Evolutionary conservation across 495 filamentous ascomycete genomes (phyloP), one percentile per base, ranked within the genome.

Genomic region (Acidomyces sp.): DNA sequence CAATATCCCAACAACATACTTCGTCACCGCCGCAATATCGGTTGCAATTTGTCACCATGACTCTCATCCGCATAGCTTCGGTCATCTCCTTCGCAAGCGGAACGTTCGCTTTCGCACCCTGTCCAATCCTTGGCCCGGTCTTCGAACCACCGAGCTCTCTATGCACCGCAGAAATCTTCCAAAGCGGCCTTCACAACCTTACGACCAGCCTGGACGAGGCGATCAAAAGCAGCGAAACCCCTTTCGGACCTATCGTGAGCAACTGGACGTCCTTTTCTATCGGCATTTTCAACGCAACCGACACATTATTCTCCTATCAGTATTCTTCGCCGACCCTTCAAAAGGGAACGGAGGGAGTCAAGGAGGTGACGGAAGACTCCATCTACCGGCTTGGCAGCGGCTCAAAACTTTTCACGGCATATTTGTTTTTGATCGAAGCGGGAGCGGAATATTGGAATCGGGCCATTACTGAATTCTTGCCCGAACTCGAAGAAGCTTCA

Each of bases 391-490:
- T 69, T 26, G 67, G 64, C 10, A 71, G 69, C 33, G 56, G 70
- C 6, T 66, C 65, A 7, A 71, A 72, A 48, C 49, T 71, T 0
- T 61, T 68, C 23, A 66, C 65, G 0, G 61, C 67, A 1, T 58
- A 70, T 31, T 48, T 62, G 0, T 62, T 66, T 12, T 54, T 78
- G 21, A 39, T 63, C 10, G 49, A 57, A 49, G 66, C 58, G 41
- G 64, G 53, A 22, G 65, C 57, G 34, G 55, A 16, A 23, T 55
- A 53, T 37, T 68, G 53, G 61, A 68, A 60, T 31, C 60, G 54
- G 38, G 51, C 55, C 17, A 52, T 67, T 16, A 78, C 60, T 33
- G 62, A 71, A 20, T 74, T 67, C 43, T 54, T 78, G 0, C 74
- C 76, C 0, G 70, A 78, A 49, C 56, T 77, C 39, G 45, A 48